These are phyloP conservation scores for Gossypium davidsonii DNA, from an alignment of 441 rosid species.

Conservation along the genomic window DNA sequence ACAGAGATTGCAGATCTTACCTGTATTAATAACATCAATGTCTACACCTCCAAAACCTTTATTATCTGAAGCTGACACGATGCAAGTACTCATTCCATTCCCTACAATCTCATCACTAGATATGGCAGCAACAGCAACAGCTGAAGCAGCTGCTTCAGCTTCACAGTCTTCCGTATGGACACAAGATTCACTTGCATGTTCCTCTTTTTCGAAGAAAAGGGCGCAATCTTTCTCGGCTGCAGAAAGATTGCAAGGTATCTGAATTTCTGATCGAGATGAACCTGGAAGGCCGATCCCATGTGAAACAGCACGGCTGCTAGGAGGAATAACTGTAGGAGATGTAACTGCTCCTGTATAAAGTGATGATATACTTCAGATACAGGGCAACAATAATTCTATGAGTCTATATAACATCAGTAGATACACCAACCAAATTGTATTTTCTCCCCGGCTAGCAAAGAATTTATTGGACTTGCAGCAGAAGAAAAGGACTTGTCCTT, in stretches of 20 bases:
- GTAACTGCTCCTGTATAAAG: slow-evolving; percentile 77
- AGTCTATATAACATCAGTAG: background rate
- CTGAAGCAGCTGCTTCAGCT: slow-evolving; percentile 88
- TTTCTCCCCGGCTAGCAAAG: slow-evolving; percentile 89
- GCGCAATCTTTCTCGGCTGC: slow-evolving; percentile 44
- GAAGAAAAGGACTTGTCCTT: slow-evolving; percentile 65
- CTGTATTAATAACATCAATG: slow-evolving; percentile 37
- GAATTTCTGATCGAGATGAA: slow-evolving; percentile 40
- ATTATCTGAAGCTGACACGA: slow-evolving; percentile 52
- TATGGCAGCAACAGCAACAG: slow-evolving; percentile 87
- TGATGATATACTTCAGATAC: slow-evolving; percentile 9
- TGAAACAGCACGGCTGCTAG: slow-evolving; percentile 40
- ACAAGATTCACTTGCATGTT: slow-evolving; percentile 46
- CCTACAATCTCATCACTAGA: slow-evolving; percentile 70
- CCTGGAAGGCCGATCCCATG: slow-evolving; percentile 62
- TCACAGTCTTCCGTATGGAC: slow-evolving; percentile 62
- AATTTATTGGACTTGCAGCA: slow-evolving; percentile 59
- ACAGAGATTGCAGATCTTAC: slow-evolving; percentile 17
- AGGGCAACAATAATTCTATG: background rate
- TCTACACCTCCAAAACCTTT: slow-evolving; percentile 48
- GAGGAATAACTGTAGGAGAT: slow-evolving; percentile 65
- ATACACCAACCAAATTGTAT: slow-evolving; percentile 83
- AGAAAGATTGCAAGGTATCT: slow-evolving; percentile 36
- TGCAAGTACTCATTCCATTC: slow-evolving; percentile 34
- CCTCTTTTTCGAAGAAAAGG: slow-evolving; percentile 69